Conservation (phyloP, 2,329 filamentous ascomycete species). For the Penicillium decumbens region DNA sequence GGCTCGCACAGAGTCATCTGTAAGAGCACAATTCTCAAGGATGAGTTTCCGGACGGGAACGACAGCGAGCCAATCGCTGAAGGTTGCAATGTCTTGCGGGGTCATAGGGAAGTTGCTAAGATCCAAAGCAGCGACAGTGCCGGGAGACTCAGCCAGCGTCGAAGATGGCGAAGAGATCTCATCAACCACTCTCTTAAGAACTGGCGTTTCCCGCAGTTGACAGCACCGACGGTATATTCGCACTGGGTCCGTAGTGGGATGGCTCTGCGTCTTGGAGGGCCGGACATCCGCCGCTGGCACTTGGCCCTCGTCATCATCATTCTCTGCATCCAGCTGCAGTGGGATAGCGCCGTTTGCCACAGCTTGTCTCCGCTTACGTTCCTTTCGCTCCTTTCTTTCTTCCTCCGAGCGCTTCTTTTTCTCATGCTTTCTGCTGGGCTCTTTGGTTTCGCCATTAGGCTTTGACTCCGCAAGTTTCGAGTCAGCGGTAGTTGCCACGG, state of each 20-base stretch:
- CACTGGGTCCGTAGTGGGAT: slow-evolving; percentile 83
- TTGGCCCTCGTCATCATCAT: slow-evolving; percentile 54
- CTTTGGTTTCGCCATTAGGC: slow-evolving; percentile 29
- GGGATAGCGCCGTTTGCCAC: slow-evolving; percentile 84
- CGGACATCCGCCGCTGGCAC: slow-evolving; percentile 28
- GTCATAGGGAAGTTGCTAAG: slow-evolving; percentile 80
- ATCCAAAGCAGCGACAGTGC: slow-evolving; percentile 77
- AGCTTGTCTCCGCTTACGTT: slow-evolving; percentile 77
- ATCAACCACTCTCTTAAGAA: slow-evolving; percentile 85
- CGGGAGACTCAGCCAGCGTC: slow-evolving; percentile 58
- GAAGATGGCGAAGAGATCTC: slow-evolving; percentile 72
- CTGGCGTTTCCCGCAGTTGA: slow-evolving; percentile 85
- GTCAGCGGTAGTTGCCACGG: slow-evolving; percentile 6
- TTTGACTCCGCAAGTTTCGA: slow-evolving; percentile 19
- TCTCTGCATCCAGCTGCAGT: slow-evolving; percentile 72
- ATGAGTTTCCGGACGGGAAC: slow-evolving; percentile 84
- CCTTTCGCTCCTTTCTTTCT: slow-evolving; percentile 85
- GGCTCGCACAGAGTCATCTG: slow-evolving; percentile 79
- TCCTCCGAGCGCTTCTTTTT: slow-evolving; percentile 95
- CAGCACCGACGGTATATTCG: slow-evolving; percentile 93
- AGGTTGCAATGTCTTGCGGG: slow-evolving; percentile 73
- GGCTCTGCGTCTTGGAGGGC: slow-evolving; percentile 54
- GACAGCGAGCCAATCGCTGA: slow-evolving; percentile 90
- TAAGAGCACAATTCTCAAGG: slow-evolving; percentile 80
- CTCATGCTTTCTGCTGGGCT: slow-evolving; percentile 72